Percentiles rank a stretch among this genome's conserved stretches.
Evolutionary conservation across 2,329 filamentous ascomycete species (phyloP).

Genomic region (Botrytis deweyae): DNA sequence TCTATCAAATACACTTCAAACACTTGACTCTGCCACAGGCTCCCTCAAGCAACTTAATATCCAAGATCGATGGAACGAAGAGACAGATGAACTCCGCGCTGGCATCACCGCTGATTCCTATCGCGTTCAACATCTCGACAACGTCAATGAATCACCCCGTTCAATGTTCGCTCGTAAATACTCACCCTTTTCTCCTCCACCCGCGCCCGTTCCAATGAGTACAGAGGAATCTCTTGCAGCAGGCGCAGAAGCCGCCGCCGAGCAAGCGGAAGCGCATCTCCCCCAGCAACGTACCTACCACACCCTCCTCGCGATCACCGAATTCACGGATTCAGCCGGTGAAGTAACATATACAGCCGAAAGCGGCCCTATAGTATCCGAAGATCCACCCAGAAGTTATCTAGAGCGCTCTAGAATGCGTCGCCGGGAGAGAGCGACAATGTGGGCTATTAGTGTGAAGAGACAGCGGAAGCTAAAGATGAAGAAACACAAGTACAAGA

Average conservation of each 20-base stretch:
- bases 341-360: conserved; percentile 61
- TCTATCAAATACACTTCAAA: conserved; percentile 58
- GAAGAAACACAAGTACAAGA: conserved; percentile 99
- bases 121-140: conserved; percentile 52
- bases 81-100: conserved; percentile 42
- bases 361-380: conserved; percentile 56
- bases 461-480: conserved; percentile 94
- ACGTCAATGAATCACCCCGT: conserved; percentile 56
- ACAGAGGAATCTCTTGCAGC: conserved; percentile 41
- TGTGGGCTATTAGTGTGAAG: conserved; percentile 87
- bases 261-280: conserved; percentile 40
- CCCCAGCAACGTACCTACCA: conserved; percentile 59
- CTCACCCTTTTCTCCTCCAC: conserved; percentile 81
- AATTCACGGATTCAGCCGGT: conserved; percentile 59
- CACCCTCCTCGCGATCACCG: conserved; percentile 66
- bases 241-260: conserved; percentile 41
- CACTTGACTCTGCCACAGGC: conserved; percentile 58
- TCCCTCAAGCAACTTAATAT: conserved; percentile 19
- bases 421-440: conserved; percentile 49
- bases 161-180: conserved; percentile 67
- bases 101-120: conserved; percentile 48
- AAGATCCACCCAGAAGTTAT: conserved; percentile 51
- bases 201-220: conserved; percentile 65
- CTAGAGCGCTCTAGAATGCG: conserved; percentile 68
- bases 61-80: conserved; percentile 35